These are phyloP conservation scores for Suzukiozyma palmioleophila DNA, from an alignment of 1,139 yeast species.

Conservation along the genomic window DNA sequence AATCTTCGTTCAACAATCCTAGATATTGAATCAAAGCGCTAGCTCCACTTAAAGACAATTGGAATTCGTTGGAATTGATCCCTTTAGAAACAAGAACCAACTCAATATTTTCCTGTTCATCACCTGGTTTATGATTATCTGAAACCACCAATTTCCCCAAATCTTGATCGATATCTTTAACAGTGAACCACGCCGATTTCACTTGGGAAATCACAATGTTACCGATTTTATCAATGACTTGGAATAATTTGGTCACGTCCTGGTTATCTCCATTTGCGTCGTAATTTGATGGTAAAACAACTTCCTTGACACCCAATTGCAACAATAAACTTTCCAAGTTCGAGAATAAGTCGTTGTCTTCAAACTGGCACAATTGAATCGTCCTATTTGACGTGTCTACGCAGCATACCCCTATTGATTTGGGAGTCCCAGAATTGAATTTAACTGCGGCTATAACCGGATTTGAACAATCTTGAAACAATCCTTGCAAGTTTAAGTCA, in stretches of 20 bases:
- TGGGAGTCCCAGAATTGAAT: constrained; percentile 37
- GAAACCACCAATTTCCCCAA: constrained; percentile 55
- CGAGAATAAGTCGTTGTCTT: constrained; percentile 82
- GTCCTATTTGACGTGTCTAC: constrained; percentile 67
- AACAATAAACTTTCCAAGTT: constrained; percentile 81
- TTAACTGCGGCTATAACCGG: constrained; percentile 79
- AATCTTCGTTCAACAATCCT: constrained; percentile 52
- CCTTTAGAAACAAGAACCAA: constrained; percentile 59
- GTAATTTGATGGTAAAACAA: constrained; percentile 52
- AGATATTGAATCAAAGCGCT: constrained; percentile 65
- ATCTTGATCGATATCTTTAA: constrained; percentile 70
- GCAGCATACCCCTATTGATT: constrained; percentile 72
- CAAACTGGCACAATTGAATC: constrained; percentile 73
- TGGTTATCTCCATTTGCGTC: constrained; percentile 29
- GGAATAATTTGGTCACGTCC: constrained; percentile 48
- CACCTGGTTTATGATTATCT: constrained; percentile 19
- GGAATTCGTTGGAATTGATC: constrained; percentile 32
- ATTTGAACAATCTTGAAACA: constrained; percentile 53
- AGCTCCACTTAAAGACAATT: constrained; percentile 43
- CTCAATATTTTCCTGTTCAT: constrained; percentile 32
- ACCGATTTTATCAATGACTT: constrained; percentile 66
- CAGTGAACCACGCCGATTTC: constrained; percentile 52
- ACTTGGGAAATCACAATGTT: constrained; percentile 65
- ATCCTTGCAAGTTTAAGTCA: constrained; percentile 62
- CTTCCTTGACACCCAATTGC: constrained; percentile 87